These are phyloP conservation scores for Tetrapisispora fleetii DNA, from an alignment of 805 yeast genomes.

Conservation along the genomic window DNA sequence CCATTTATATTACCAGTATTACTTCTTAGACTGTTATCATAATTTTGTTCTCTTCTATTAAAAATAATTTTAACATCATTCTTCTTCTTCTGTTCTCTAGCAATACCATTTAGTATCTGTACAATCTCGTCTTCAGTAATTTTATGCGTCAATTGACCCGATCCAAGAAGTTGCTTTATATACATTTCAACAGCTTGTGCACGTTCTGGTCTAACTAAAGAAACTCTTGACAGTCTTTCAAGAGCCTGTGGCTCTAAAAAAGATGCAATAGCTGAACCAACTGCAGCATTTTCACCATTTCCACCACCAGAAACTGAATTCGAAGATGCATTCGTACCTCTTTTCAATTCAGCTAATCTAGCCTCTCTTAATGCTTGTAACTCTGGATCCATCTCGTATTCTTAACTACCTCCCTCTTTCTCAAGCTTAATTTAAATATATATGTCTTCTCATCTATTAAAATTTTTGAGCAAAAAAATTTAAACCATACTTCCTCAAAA, in stretches of 20 bases:
- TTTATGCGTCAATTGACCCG: slow-evolving; percentile 64
- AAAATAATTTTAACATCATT: slow-evolving; percentile 58
- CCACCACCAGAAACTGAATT: slow-evolving; percentile 21
- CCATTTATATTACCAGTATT: slow-evolving; percentile 28
- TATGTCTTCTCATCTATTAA: too few species aligned
- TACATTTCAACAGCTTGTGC: slow-evolving; percentile 83
- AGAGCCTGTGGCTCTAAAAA: slow-evolving; percentile 75
- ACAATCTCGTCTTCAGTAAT: slow-evolving; percentile 78
- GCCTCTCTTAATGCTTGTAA: slow-evolving; percentile 87
- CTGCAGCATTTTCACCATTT: slow-evolving; percentile 3
- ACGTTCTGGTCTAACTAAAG: slow-evolving; percentile 84
- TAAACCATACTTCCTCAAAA: too few species aligned
- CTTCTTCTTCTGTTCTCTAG: slow-evolving; percentile 59
- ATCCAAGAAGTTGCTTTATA: slow-evolving; percentile 56
- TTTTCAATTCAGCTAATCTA: slow-evolving; percentile 75
- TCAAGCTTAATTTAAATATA: too few species aligned
- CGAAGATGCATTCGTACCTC: slow-evolving; percentile 28
- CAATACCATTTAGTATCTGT: slow-evolving; percentile 69
- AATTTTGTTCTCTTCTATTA: slow-evolving; percentile 39
- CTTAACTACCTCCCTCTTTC: not conserved
- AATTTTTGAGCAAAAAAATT: too few species aligned
- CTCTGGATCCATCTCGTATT: slow-evolving; percentile 69
- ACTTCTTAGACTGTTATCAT: slow-evolving; percentile 19
- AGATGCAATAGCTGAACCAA: slow-evolving; percentile 41
- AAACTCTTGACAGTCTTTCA: slow-evolving; percentile 76